A percentile compares a stretch with the other conserved stretches of the same genome.
Conservation (phyloP, 768 basidiomycete genomes). For the Boletus reticulatus region DNA sequence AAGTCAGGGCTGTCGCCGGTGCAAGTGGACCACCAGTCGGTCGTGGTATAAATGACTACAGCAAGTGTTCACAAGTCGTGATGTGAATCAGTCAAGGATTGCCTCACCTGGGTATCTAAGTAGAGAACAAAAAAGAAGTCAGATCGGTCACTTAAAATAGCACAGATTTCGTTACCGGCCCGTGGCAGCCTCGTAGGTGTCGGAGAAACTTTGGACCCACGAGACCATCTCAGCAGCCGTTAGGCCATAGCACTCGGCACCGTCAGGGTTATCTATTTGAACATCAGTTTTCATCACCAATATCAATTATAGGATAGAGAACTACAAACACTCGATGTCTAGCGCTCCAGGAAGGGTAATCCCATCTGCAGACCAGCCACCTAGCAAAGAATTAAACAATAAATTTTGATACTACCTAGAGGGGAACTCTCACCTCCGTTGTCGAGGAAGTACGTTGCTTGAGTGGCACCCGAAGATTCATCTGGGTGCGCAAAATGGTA, state of each 20-base stretch:
- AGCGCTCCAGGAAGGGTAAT: slow-evolving; percentile 63
- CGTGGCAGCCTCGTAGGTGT: slow-evolving; percentile 51
- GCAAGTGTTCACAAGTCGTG: neutral
- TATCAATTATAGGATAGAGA: neutral
- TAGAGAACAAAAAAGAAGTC: neutral
- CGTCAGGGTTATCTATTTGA: slow-evolving; percentile 47
- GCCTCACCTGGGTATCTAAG: slow-evolving; percentile 40
- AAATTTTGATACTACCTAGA: neutral
- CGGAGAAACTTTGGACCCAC: slow-evolving; percentile 62
- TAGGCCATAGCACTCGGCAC: slow-evolving; percentile 53
- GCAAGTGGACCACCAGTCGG: slow-evolving; percentile 67
- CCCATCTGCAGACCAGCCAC: slow-evolving; percentile 55
- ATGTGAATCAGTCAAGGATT: neutral
- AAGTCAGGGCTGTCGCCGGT: slow-evolving; percentile 59
- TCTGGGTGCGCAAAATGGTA: slow-evolving; percentile 64
- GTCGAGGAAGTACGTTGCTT: slow-evolving; percentile 57
- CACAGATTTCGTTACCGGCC: slow-evolving; percentile 36
- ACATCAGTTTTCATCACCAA: neutral
- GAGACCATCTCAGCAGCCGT: slow-evolving; percentile 54
- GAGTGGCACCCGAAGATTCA: slow-evolving; percentile 50
- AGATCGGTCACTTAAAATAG: neutral
- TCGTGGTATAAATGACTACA: slow-evolving; percentile 60
- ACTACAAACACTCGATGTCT: slow-evolving; percentile 55
- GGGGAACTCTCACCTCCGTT: slow-evolving; percentile 43
- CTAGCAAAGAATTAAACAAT: slow-evolving; percentile 19